A percentile compares a stretch with the other conserved stretches of the same genome.
Conservation (phyloP, 257 asterid genomes). For the Forsythia viridissima region DNA sequence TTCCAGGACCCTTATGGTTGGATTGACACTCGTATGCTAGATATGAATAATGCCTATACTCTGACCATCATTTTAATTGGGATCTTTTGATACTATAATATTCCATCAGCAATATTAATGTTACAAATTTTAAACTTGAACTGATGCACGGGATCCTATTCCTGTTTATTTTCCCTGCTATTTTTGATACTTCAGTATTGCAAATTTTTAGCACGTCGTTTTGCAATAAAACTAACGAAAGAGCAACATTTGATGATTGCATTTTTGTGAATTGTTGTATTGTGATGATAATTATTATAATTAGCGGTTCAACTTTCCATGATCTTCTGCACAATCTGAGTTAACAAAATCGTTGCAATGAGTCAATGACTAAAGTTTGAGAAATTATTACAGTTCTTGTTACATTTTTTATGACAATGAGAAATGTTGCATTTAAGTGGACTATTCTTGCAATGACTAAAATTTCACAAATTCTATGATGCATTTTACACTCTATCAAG, state of each 20-base stretch:
- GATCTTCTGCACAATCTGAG: no score
- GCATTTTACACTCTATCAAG: not conserved
- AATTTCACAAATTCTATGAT: no score
- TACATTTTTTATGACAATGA: no score
- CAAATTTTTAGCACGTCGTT: not conserved
- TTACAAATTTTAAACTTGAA: not conserved
- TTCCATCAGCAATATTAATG: not conserved
- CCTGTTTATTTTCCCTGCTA: not conserved
- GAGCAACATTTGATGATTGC: not conserved
- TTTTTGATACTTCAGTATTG: not conserved
- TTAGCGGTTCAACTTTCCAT: no score
- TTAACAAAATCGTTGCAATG: no score
- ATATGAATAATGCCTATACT: no score
- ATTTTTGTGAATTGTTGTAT: not conserved
- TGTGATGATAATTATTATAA: not conserved
- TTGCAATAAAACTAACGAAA: no score
- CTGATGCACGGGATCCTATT: not conserved
- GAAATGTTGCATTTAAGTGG: no score
- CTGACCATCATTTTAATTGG: not conserved
- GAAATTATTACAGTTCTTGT: no score
- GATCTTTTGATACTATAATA: no score
- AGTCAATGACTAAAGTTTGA: no score
- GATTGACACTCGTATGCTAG: not conserved
- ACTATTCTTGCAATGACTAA: no score
- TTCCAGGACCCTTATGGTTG: not conserved